Conservation (phyloP, 139 green algal genomes). For the Chlamydomonas incerta region DNA sequence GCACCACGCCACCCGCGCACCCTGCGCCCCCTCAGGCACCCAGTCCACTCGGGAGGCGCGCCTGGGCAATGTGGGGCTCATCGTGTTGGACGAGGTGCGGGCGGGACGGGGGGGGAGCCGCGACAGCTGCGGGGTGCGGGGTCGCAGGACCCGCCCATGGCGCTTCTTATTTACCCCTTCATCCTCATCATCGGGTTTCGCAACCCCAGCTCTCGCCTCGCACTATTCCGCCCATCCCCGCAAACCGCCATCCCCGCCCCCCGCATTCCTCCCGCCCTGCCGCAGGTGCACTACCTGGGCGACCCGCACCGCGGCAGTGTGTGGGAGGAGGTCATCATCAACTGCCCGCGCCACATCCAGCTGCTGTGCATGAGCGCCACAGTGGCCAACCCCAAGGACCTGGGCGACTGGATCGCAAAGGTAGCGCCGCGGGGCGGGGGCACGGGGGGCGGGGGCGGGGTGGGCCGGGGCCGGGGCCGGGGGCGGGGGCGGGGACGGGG, state of each 20-base stretch:
- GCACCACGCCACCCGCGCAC: not conserved
- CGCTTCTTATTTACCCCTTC: too few relatives aligned
- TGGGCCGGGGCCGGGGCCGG: not conserved
- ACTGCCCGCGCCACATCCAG: conserved; percentile 89
- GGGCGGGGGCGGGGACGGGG: not conserved
- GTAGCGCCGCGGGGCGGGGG: conserved; percentile 46
- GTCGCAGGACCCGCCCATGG: too few relatives aligned
- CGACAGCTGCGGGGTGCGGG: too few relatives aligned
- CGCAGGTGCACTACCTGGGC: conserved; percentile 78
- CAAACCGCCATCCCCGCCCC: not conserved
- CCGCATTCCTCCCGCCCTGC: too few relatives aligned
- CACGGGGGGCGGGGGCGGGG: not conserved
- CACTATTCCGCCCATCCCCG: not conserved
- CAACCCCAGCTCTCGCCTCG: not conserved
- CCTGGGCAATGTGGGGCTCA: conserved; percentile 86
- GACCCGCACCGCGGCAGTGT: conserved; percentile 86
- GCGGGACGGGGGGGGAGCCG: too few relatives aligned
- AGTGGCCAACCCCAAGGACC: conserved; percentile 92
- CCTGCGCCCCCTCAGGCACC: not conserved
- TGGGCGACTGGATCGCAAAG: conserved; percentile 93
- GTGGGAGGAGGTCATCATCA: conserved; percentile 99
- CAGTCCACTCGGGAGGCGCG: conserved; percentile 61
- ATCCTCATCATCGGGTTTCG: too few relatives aligned
- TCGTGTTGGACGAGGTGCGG: conserved; percentile 94
- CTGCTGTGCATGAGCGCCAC: conserved; percentile 96